Evolutionary conservation across 176 grass and related monocot species (phyloP).

Genomic region (Eleusine coracana): DNA sequence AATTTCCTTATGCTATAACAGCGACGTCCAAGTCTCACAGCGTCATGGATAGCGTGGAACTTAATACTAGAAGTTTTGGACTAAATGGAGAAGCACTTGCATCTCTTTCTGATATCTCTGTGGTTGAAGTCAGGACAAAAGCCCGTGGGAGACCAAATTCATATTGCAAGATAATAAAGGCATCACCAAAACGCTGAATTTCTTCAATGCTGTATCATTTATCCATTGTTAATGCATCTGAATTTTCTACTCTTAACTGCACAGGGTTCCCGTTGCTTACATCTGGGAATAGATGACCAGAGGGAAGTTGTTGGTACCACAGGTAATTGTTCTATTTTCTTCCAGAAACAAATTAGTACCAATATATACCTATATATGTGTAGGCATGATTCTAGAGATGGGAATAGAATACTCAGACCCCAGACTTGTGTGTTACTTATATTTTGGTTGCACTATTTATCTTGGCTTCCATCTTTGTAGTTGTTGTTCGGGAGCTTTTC

Average conservation of each 20-base stretch:
- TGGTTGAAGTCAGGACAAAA: slow-evolving; percentile 90
- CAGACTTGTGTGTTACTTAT: slow-evolving; percentile 6
- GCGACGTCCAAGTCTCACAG: slow-evolving; percentile 66
- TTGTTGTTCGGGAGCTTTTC: slow-evolving; percentile 87
- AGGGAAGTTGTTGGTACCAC: slow-evolving; percentile 90
- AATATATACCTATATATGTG: slow-evolving; percentile 14
- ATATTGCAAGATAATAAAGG: slow-evolving; percentile 98
- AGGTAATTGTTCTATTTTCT: slow-evolving; percentile 51
- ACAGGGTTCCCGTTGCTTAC: slow-evolving; percentile 87
- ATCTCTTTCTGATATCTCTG: slow-evolving; percentile 92
- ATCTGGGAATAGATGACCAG: slow-evolving; percentile 94
- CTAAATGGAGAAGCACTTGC: slow-evolving; percentile 76
- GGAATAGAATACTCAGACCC: slow-evolving; percentile 1
- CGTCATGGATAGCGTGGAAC: slow-evolving; percentile 33
- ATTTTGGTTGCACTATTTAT: slow-evolving; percentile 7
- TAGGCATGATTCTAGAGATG: slow-evolving; percentile 22
- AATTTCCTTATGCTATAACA: slow-evolving; percentile 37
- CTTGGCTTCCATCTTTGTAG: slow-evolving; percentile 51
- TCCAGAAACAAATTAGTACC: slow-evolving; percentile 24
- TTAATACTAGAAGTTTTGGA: slow-evolving; percentile 48
- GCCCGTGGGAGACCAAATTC: slow-evolving; percentile 89
- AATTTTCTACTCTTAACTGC: slow-evolving; percentile 38
- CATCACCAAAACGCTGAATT: slow-evolving; percentile 19
- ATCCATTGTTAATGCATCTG: slow-evolving; percentile 40
- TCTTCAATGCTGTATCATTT: slow-evolving; percentile 30